These are phyloP conservation scores for Sordariomycetes sp. DNA, from an alignment of 2,329 filamentous ascomycete genomes.

Conservation along the genomic window DNA sequence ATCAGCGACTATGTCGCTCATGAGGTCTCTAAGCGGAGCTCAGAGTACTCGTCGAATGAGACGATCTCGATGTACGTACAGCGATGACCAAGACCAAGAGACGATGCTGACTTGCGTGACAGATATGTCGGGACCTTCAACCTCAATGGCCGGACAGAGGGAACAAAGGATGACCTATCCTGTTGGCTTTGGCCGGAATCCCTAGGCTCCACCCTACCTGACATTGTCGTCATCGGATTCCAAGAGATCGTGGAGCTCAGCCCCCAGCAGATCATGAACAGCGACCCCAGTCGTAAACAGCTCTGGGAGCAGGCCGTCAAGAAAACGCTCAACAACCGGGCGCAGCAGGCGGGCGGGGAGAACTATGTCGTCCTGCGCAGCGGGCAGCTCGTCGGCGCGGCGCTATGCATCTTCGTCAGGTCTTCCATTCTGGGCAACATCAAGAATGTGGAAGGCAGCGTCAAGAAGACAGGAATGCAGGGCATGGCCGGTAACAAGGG, in stretches of 20 bases:
- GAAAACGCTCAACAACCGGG: conserved; percentile 62
- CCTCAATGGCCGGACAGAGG: conserved; percentile 76
- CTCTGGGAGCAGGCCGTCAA: conserved; percentile 80
- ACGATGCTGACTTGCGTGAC: neutral
- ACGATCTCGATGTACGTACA: conserved; percentile 60
- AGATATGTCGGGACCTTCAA: conserved; percentile 80
- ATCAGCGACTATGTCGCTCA: conserved; percentile 81
- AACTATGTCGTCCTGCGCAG: conserved; percentile 85
- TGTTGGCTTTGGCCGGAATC: conserved; percentile 69
- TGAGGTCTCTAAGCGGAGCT: conserved; percentile 57
- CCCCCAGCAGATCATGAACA: conserved; percentile 98
- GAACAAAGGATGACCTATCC: conserved; percentile 68
- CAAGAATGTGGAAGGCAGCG: conserved; percentile 91
- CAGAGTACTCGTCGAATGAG: conserved; percentile 66
- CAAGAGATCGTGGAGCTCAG: conserved; percentile 98
- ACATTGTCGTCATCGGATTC: conserved; percentile 84
- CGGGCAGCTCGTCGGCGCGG: conserved; percentile 89
- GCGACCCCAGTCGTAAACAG: conserved; percentile 75
- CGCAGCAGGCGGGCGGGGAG: conserved; percentile 53
- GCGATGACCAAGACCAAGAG: neutral
- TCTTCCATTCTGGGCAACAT: conserved; percentile 67
- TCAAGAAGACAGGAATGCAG: conserved; percentile 91
- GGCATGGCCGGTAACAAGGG: conserved; percentile 98
- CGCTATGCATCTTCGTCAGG: conserved; percentile 83
- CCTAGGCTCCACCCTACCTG: conserved; percentile 54